Percentiles rank a stretch among this genome's conserved stretches.
phyloP scores from a whole-genome alignment of 768 basidiomycete species.

The Rhodotorula paludigena region DNA sequence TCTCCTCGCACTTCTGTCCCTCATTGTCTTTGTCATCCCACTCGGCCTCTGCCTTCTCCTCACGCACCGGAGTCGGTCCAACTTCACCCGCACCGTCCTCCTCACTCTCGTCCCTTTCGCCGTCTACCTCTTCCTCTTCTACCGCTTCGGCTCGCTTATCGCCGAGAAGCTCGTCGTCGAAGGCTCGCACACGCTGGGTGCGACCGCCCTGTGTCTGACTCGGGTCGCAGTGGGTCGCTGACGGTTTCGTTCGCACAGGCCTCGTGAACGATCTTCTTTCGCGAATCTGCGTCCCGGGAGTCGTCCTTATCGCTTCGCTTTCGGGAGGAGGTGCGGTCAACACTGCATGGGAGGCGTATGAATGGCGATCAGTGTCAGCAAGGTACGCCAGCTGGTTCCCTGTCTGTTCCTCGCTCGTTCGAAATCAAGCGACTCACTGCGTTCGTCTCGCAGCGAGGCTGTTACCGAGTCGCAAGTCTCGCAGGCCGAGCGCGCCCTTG shows the following conservation, averaged over 20 bases:
- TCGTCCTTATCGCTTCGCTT: slow-evolving; percentile 41
- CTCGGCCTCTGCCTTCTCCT: slow-evolving; percentile 42
- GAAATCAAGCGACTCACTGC: neutral
- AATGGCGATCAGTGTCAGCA: slow-evolving; percentile 39
- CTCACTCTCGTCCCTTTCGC: slow-evolving; percentile 40
- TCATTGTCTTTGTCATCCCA: slow-evolving; percentile 43
- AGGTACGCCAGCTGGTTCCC: slow-evolving; percentile 10
- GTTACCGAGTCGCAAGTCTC: slow-evolving; percentile 40
- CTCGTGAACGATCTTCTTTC: slow-evolving; percentile 40
- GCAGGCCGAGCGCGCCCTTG: slow-evolving; percentile 36
- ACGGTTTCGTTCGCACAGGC: slow-evolving; percentile 1
- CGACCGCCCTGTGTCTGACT: neutral
- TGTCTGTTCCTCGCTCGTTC: neutral
- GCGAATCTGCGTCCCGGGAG: slow-evolving; percentile 42
- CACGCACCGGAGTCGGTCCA: slow-evolving; percentile 32
- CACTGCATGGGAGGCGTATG: slow-evolving; percentile 44
- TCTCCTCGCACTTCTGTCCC: slow-evolving; percentile 37
- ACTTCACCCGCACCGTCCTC: slow-evolving; percentile 31
- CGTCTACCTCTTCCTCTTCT: slow-evolving; percentile 39
- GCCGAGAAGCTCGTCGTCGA: slow-evolving; percentile 35
- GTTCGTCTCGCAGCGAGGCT: slow-evolving; percentile 13
- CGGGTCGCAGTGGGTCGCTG: neutral
- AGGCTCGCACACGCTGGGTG: slow-evolving; percentile 38
- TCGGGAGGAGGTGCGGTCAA: slow-evolving; percentile 43
- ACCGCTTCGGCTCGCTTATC: slow-evolving; percentile 34